A percentile compares a stretch with the other conserved stretches of the same genome.
These are phyloP conservation scores for Chrysosporium queenslandicum DNA, from an alignment of 2,329 filamentous ascomycete genomes.

Conservation along the genomic window DNA sequence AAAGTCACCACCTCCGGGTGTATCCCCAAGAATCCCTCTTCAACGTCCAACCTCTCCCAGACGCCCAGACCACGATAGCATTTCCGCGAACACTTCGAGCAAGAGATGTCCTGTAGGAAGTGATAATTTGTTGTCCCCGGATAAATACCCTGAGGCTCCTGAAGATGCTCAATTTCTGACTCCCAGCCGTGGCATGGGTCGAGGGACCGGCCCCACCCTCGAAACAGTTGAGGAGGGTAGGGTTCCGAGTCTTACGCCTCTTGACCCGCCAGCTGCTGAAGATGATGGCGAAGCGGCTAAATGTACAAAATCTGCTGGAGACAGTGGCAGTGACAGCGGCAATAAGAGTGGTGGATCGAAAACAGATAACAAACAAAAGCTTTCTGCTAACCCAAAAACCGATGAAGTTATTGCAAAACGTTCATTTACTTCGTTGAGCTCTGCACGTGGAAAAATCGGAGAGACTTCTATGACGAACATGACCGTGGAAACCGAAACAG, in stretches of 20 bases:
- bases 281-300: slow-evolving; percentile 23
- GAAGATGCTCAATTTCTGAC: slow-evolving; percentile 16
- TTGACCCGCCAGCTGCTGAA: slow-evolving; percentile 30
- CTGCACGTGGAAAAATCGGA: slow-evolving; percentile 55
- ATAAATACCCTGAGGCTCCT: slow-evolving; percentile 5
- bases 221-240: slow-evolving; percentile 91
- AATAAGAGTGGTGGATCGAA: slow-evolving; percentile 27
- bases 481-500: slow-evolving; percentile 96
- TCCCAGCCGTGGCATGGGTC: slow-evolving; percentile 47
- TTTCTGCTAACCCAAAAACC: slow-evolving; percentile 38
- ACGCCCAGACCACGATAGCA: slow-evolving; percentile 36
- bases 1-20: slow-evolving; percentile 60
- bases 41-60: slow-evolving; percentile 26
- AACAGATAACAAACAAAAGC: slow-evolving; percentile 24
- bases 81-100: slow-evolving; percentile 44
- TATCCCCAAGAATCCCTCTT: slow-evolving; percentile 26
- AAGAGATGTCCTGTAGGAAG: slow-evolving; percentile 34
- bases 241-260: slow-evolving; percentile 58
- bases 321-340: slow-evolving; percentile 49
- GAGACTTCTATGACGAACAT: slow-evolving; percentile 79
- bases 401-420: slow-evolving; percentile 51
- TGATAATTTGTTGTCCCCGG: neutral
- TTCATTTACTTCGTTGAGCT: slow-evolving; percentile 56
- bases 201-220: slow-evolving; percentile 53
- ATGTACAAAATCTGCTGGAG: slow-evolving; percentile 38